Percentiles rank a stretch among this genome's conserved stretches.
phyloP scores from a whole-genome alignment of 2,329 filamentous ascomycete species.

The Ilyonectria robusta region DNA sequence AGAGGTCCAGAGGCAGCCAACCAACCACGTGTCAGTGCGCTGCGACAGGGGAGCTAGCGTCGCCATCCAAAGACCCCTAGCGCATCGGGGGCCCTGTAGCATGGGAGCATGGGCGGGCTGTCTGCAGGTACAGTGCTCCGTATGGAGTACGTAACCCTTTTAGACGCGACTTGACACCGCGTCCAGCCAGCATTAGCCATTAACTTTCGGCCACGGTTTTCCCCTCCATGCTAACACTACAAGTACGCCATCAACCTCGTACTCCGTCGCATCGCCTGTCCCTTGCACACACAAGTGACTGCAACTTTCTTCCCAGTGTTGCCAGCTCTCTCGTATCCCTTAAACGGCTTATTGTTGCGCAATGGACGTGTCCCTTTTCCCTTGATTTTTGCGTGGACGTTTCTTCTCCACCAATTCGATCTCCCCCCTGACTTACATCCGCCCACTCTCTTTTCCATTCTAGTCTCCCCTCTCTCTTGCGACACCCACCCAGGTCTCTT shows the following conservation, averaged over 20 bases:
- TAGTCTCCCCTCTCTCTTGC: constrained; percentile 8
- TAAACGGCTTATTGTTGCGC: constrained; percentile 9
- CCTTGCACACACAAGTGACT: constrained; percentile 14
- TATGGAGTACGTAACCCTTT: background rate
- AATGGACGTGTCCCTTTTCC: constrained; percentile 29
- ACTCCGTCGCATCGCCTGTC: background rate
- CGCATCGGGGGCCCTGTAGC: constrained; percentile 2
- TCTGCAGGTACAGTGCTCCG: constrained; percentile 15
- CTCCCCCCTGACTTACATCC: constrained; percentile 40
- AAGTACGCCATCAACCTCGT: constrained; percentile 3
- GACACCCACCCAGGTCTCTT: constrained; percentile 17
- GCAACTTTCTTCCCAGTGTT: constrained; percentile 6
- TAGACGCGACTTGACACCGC: constrained; percentile 19
- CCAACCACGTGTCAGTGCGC: constrained; percentile 22
- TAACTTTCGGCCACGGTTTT: constrained; percentile 28
- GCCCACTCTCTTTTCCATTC: constrained; percentile 19
- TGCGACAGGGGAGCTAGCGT: constrained; percentile 1
- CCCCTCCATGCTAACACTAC: background rate
- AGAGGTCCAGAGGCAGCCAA: constrained; percentile 7
- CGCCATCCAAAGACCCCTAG: constrained; percentile 5
- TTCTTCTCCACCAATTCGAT: constrained; percentile 16
- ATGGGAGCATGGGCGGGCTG: background rate
- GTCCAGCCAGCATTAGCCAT: constrained; percentile 4
- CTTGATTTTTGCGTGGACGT: constrained; percentile 22
- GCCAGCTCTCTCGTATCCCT: constrained; percentile 1